Conservation (phyloP, 2,329 filamentous ascomycete species). For the Daldinia sp. region DNA sequence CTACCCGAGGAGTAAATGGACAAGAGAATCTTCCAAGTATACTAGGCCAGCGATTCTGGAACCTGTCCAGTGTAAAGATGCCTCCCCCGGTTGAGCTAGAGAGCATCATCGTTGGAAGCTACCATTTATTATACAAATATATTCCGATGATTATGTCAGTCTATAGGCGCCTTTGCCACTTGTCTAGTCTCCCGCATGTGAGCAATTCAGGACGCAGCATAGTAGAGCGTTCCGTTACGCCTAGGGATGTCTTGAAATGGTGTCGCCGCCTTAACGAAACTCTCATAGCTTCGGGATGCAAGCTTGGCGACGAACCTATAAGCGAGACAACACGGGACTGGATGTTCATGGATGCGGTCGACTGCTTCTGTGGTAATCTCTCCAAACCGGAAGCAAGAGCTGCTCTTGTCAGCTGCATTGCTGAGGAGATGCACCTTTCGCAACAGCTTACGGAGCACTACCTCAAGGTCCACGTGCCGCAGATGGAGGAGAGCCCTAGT, state of each 20-base stretch:
- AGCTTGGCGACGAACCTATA: slow-evolving; percentile 73
- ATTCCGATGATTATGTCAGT: slow-evolving; percentile 66
- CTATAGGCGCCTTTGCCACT: slow-evolving; percentile 60
- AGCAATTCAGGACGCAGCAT: slow-evolving; percentile 48
- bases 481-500: slow-evolving; percentile 67
- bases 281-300: slow-evolving; percentile 67
- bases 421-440: slow-evolving; percentile 86
- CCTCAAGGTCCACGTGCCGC: slow-evolving; percentile 75
- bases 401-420: slow-evolving; percentile 73
- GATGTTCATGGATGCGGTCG: slow-evolving; percentile 92
- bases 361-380: slow-evolving; percentile 88
- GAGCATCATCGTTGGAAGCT: slow-evolving; percentile 74
- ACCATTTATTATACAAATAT: slow-evolving; percentile 73
- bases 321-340: slow-evolving; percentile 77
- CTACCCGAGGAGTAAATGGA: slow-evolving; percentile 72
- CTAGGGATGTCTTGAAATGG: slow-evolving; percentile 87
- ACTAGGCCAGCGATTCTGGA: slow-evolving; percentile 88
- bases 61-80: slow-evolving; percentile 72
- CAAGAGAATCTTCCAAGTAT: slow-evolving; percentile 74
- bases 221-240: slow-evolving; percentile 59
- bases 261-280: slow-evolving; percentile 78
- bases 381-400: slow-evolving; percentile 69
- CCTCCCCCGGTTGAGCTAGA: slow-evolving; percentile 75
- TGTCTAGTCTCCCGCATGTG: slow-evolving; percentile 48
- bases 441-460: slow-evolving; percentile 83